phyloP scores from a whole-genome alignment of 768 basidiomycete species.

The Leccinum barrowsii region DNA sequence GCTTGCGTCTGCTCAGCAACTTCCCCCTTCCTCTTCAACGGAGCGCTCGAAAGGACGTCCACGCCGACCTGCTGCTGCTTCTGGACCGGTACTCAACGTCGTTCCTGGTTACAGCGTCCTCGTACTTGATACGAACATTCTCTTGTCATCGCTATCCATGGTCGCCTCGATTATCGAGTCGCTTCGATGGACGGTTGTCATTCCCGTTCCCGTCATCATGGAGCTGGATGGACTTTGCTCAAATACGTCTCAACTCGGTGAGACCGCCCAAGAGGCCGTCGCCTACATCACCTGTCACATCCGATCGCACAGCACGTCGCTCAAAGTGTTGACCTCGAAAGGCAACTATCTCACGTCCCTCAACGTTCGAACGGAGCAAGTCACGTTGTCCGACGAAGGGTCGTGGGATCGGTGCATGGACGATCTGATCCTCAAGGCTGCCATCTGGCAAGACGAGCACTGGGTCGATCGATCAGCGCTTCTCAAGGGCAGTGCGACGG shows the following conservation, averaged over 20 bases:
- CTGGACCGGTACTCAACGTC: conserved; percentile 48
- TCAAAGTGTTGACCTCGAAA: conserved; percentile 93
- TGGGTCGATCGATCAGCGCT: conserved; percentile 83
- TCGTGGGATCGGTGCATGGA: conserved; percentile 81
- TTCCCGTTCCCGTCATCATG: conserved; percentile 94
- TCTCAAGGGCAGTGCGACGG: conserved; percentile 41
- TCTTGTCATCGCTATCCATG: conserved; percentile 76
- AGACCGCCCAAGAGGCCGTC: conserved; percentile 71
- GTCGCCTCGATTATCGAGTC: conserved; percentile 77
- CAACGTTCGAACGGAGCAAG: conserved; percentile 76
- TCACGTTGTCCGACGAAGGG: conserved; percentile 58
- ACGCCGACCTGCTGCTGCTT: conserved; percentile 27
- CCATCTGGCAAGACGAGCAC: conserved; percentile 90
- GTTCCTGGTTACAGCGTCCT: conserved; percentile 86
- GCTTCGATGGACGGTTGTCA: conserved; percentile 78
- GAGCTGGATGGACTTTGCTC: conserved; percentile 89
- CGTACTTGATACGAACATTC: conserved; percentile 92
- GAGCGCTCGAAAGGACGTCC: conserved; percentile 27
- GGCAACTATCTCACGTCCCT: conserved; percentile 91
- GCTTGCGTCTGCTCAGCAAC: conserved; percentile 45
- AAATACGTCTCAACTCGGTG: conserved; percentile 64
- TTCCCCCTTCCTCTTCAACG: conserved; percentile 22
- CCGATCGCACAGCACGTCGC: conserved; percentile 65
- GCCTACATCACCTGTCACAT: conserved; percentile 72
- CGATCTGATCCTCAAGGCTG: conserved; percentile 89